Evolutionary conservation across 2,329 filamentous ascomycete species (phyloP), one percentile per base, ranked within the genome.

Genomic region (Apiospora koreana): DNA sequence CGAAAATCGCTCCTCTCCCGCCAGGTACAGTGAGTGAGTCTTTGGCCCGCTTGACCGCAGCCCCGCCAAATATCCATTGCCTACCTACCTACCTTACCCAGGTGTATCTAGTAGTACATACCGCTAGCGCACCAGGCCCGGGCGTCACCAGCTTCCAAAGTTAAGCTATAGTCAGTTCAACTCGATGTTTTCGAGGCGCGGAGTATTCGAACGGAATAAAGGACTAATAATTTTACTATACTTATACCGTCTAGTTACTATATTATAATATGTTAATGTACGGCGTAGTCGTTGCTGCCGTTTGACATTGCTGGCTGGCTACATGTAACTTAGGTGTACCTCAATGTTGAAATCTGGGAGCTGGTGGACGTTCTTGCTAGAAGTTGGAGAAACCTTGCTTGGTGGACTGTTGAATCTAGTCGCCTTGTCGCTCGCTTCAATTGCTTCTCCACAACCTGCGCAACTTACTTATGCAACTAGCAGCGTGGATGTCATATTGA

Each of bases 341-440:
- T n/a, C n/a, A n/a, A n/a, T n/a, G n/a, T n/a, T n/a, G n/a, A n/a
- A n/a, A n/a, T n/a, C n/a, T n/a, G n/a, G n/a, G n/a, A n/a, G n/a
- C n/a, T n/a, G n/a, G n/a, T n/a, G 54, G 54, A 31, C 31, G 54
- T n/a, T 38, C 18, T 38, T 35, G 18, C 12, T 12, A n/a, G 54
- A 62, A 62, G 54, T 62, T 62, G 54, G 54, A 38, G 54, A 62
- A 62, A 62, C 54, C 54, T 62, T 62, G 54, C 54, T 62, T 14
- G 54, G 54, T 62, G 54, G 54, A 35, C 54, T 38, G 28, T 35
- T 8, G 35, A 8, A 35, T 35, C 4, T 35, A 35, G 35, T 4
- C 35, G 3, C 35, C 4, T 4, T 35, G 35, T 43, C 14, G 12
- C 50, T 18, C 25, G 25, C 50, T n/a, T n/a, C n/a, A n/a, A n/a